Evolutionary conservation across 202 grass and related monocot genomes (phyloP).

Genomic region (Setaria viridis): DNA sequence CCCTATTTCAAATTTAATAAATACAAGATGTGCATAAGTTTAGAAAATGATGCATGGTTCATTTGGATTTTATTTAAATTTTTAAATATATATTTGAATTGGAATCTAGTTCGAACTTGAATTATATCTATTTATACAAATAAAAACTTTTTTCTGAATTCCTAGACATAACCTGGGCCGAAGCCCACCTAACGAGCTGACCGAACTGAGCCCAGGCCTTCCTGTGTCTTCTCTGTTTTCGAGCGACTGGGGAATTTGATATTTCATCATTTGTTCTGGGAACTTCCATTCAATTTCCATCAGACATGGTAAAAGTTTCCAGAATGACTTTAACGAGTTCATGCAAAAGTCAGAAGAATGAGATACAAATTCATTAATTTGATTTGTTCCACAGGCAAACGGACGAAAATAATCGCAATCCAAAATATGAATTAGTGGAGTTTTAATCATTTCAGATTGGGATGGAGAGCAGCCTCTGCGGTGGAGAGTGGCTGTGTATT

Average conservation of each 20-base stretch:
- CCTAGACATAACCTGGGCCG: not conserved
- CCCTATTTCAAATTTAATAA: not conserved
- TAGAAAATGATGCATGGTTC: not conserved
- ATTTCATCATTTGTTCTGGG: not conserved
- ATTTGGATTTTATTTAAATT: not conserved
- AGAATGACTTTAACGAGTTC: not conserved
- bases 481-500: no score
- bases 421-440: not conserved
- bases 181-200: not conserved
- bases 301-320: not conserved
- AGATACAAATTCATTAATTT: not conserved
- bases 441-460: no score
- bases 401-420: not conserved
- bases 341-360: not conserved
- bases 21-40: not conserved
- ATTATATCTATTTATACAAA: not conserved
- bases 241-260: not conserved
- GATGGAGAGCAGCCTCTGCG: no score
- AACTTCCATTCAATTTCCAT: not conserved
- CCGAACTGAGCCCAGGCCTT: not conserved
- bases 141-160: not conserved
- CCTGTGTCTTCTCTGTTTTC: not conserved
- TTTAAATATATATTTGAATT: not conserved
- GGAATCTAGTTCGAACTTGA: not conserved
- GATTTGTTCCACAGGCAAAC: no score